Conservation (phyloP, 768 basidiomycete genomes). For the Heimioporus sp. region DNA sequence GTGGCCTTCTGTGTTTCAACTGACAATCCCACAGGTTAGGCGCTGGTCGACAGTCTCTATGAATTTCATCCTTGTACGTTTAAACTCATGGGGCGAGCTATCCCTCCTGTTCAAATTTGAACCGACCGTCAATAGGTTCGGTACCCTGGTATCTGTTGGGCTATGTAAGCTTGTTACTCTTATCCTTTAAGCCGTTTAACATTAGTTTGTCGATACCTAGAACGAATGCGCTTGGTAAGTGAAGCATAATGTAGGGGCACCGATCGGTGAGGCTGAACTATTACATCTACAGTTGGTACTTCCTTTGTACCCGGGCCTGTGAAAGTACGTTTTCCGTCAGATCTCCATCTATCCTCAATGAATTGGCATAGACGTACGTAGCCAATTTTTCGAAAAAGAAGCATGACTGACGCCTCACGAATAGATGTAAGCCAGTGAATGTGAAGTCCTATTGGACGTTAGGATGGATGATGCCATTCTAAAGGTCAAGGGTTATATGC, state of each 20-base stretch:
- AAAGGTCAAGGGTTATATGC: conserved; percentile 2
- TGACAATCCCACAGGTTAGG: background rate
- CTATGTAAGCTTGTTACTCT: background rate
- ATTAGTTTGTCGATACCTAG: background rate
- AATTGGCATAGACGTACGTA: background rate
- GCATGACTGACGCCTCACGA: background rate
- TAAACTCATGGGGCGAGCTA: too few species aligned
- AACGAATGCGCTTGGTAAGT: background rate
- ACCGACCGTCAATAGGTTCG: background rate
- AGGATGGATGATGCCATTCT: background rate
- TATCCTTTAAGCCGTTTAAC: background rate
- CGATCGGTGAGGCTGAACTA: background rate
- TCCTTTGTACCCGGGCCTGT: background rate
- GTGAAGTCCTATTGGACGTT: too few species aligned
- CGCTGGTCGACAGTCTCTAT: background rate
- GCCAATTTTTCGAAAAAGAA: background rate
- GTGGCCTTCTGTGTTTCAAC: too few species aligned
- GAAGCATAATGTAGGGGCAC: background rate
- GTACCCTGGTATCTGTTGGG: conserved; percentile 1
- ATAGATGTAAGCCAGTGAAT: conserved; percentile 9
- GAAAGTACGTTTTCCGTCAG: background rate
- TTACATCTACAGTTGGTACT: background rate
- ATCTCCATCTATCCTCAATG: too few species aligned
- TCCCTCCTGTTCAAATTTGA: too few species aligned
- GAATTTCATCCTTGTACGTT: background rate